These are phyloP conservation scores for Neofusicoccum kwambonambiense DNA, from an alignment of 2,329 filamentous ascomycete species.

Conservation along the genomic window DNA sequence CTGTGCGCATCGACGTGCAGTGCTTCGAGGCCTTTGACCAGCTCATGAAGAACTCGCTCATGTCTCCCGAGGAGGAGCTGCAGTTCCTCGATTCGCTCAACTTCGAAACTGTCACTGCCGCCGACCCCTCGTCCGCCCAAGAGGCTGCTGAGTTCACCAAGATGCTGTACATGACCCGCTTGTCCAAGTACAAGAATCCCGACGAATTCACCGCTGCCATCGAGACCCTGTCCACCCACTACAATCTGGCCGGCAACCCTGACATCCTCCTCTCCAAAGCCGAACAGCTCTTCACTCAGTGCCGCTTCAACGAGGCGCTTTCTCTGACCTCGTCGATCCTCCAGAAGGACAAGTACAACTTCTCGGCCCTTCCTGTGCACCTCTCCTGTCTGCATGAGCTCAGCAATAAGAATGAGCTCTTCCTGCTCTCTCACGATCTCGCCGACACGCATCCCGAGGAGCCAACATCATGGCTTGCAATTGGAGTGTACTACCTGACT, in stretches of 20 bases:
- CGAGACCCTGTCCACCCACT: constrained; percentile 90
- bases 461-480: constrained; percentile 88
- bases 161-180: constrained; percentile 90
- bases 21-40: constrained; percentile 99
- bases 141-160: constrained; percentile 92
- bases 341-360: constrained; percentile 82
- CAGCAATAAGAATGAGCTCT: constrained; percentile 80
- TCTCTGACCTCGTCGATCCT: constrained; percentile 81
- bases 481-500: constrained; percentile 90
- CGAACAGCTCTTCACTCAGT: constrained; percentile 91
- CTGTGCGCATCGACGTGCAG: constrained; percentile 92
- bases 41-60: constrained; percentile 92
- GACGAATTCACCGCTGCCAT: constrained; percentile 79
- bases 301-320: constrained; percentile 84
- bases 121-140: constrained; percentile 66
- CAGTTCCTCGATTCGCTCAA: constrained; percentile 83
- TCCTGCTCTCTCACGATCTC: constrained; percentile 87
- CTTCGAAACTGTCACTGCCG: constrained; percentile 76
- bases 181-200: constrained; percentile 93
- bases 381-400: constrained; percentile 89
- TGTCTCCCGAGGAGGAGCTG: constrained; percentile 87
- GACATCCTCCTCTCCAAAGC: constrained; percentile 89
- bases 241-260: constrained; percentile 80
- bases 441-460: constrained; percentile 90
- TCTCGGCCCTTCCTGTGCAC: constrained; percentile 84